phyloP scores from a whole-genome alignment of 2,329 filamentous ascomycete species.

The Dothidotthia symphoricarpi region DNA sequence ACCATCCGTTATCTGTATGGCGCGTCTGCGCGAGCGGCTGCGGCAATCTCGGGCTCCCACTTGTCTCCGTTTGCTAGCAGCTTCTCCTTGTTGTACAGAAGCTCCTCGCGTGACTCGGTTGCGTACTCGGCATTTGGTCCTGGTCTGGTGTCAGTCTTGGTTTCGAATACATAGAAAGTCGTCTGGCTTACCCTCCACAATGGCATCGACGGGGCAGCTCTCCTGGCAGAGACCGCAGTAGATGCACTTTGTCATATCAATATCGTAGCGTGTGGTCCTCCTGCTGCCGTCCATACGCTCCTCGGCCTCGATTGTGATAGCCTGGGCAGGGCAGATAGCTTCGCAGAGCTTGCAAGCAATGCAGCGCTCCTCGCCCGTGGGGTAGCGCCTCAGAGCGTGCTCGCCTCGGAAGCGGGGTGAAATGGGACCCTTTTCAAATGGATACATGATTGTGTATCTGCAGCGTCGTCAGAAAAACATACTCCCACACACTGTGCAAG shows the following conservation, averaged over 20 bases:
- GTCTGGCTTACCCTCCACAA: conserved; percentile 66
- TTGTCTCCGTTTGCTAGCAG: conserved; percentile 68
- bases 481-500: conserved; percentile 2
- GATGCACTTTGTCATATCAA: conserved; percentile 99
- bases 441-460: conserved; percentile 98
- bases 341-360: conserved; percentile 99
- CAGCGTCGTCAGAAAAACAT: conserved; percentile 25
- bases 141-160: conserved; percentile 36
- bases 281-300: conserved; percentile 94
- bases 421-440: conserved; percentile 98
- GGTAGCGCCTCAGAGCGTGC: conserved; percentile 93
- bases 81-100: conserved; percentile 98
- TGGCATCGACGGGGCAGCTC: conserved; percentile 96
- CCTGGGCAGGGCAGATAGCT: conserved; percentile 95
- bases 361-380: conserved; percentile 96
- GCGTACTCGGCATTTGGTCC: conserved; percentile 72
- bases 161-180: no score
- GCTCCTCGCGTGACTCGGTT: conserved; percentile 81
- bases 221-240: conserved; percentile 99
- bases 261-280: conserved; percentile 95
- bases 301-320: conserved; percentile 98
- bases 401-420: conserved; percentile 97
- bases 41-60: conserved; percentile 97
- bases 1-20: conserved; percentile 57
- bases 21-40: conserved; percentile 85